phyloP scores from a whole-genome alignment of 2,329 filamentous ascomycete species.

The Saccharata proteae region DNA sequence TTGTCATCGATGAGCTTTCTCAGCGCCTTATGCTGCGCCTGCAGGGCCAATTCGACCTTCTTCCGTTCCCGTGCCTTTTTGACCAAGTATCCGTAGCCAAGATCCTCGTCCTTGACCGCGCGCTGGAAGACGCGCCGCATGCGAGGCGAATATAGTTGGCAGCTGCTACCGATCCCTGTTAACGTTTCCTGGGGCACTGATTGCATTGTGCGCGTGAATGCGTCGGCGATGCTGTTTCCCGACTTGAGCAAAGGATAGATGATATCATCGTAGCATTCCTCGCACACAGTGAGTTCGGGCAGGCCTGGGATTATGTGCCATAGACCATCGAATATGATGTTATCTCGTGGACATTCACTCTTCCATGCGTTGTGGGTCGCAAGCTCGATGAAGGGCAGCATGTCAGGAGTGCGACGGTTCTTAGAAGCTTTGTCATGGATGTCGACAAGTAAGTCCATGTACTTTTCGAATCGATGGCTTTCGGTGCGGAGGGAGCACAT shows the following conservation, averaged over 20 bases:
- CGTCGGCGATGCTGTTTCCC: conserved; percentile 14
- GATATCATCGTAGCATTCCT: conserved; percentile 72
- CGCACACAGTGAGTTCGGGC: conserved; percentile 71
- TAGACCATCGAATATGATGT: conserved; percentile 45
- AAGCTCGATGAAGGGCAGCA: conserved; percentile 51
- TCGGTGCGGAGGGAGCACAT: conserved; percentile 59
- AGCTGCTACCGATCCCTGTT: conserved; percentile 38
- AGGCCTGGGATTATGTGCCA: conserved; percentile 73
- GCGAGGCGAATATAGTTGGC: conserved; percentile 67
- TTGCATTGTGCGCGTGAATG: conserved; percentile 43
- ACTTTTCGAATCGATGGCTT: conserved; percentile 43
- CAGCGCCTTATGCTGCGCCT: conserved; percentile 24
- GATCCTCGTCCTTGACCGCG: conserved; percentile 54
- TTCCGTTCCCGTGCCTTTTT: conserved; percentile 47
- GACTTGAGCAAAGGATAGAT: conserved; percentile 45
- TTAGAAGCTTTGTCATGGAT: conserved; percentile 17
- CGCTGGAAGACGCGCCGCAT: conserved; percentile 65
- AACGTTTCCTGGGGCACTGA: conserved; percentile 34
- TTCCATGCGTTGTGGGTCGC: conserved; percentile 36
- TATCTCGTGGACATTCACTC: conserved; percentile 52
- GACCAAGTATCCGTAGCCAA: conserved; percentile 46
- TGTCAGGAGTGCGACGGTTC: conserved; percentile 33
- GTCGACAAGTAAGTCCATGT: conserved; percentile 44
- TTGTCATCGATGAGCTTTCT: conserved; percentile 14
- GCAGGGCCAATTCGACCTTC: conserved; percentile 25